A percentile compares a stretch with the other conserved stretches of the same genome.
These are phyloP conservation scores for Penicillium rolfsii DNA, from an alignment of 2,329 filamentous ascomycete genomes.

Conservation along the genomic window DNA sequence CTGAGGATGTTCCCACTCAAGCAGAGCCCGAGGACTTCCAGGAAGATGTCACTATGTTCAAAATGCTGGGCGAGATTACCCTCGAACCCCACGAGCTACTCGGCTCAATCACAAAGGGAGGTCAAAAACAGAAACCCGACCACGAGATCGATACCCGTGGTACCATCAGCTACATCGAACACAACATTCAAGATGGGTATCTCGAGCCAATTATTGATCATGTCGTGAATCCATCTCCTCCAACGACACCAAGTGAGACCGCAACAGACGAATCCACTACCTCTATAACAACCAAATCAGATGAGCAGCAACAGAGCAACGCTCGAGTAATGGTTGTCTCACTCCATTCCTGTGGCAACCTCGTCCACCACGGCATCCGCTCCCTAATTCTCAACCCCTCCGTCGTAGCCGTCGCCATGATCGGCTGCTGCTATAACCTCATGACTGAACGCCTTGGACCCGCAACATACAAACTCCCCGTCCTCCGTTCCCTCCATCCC, in stretches of 20 bases:
- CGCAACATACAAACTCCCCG: conserved; percentile 81
- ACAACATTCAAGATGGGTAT: conserved; percentile 47
- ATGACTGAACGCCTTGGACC: conserved; percentile 87
- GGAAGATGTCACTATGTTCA: conserved; percentile 35
- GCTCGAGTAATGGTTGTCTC: conserved; percentile 79
- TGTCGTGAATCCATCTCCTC: conserved; percentile 29
- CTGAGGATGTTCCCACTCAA: conserved; percentile 10
- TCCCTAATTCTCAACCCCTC: conserved; percentile 81
- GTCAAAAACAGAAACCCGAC: conserved; percentile 21
- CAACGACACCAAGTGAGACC: not conserved
- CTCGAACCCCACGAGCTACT: conserved; percentile 37
- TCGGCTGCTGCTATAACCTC: conserved; percentile 98
- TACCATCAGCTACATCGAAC: conserved; percentile 47
- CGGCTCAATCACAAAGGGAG: conserved; percentile 7
- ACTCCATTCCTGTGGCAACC: conserved; percentile 94
- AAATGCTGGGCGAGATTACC: conserved; percentile 41
- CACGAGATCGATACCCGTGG: conserved; percentile 30
- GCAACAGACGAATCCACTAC: conserved; percentile 5
- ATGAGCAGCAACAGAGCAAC: conserved; percentile 20
- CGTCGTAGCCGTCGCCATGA: conserved; percentile 88
- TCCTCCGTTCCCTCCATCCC: conserved; percentile 72
- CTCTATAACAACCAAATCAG: conserved; percentile 4
- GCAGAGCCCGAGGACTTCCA: conserved; percentile 18
- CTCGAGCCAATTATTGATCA: conserved; percentile 42
- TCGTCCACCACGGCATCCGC: conserved; percentile 91